Percentiles rank a stretch among this genome's conserved stretches.
phyloP scores from a whole-genome alignment of 2,329 filamentous ascomycete genomes.

The Dactylellina cionopaga region DNA sequence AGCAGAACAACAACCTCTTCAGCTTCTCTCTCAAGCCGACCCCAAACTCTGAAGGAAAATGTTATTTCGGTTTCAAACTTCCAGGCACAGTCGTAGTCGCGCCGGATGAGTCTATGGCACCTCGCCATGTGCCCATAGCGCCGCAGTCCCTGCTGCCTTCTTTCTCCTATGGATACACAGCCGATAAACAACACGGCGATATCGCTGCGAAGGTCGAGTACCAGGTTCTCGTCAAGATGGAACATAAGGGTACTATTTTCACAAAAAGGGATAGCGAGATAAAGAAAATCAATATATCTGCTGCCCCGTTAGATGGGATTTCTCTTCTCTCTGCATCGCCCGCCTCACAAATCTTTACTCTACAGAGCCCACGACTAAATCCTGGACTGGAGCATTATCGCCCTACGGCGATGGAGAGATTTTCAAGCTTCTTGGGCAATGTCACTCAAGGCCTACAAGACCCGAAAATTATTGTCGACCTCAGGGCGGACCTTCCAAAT shows the following conservation, averaged over 20 bases:
- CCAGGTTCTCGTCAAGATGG: conserved; percentile 18
- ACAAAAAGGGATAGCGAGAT: conserved; percentile 36
- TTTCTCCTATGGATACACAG: conserved; percentile 19
- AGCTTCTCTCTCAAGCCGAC: conserved; percentile 21
- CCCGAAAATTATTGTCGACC: conserved; percentile 40
- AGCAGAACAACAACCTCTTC: conserved; percentile 43
- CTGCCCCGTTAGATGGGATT: conserved; percentile 11
- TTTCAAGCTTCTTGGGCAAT: conserved; percentile 32
- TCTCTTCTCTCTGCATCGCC: conserved; percentile 12
- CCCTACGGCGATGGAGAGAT: conserved; percentile 36
- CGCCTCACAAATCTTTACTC: conserved; percentile 23
- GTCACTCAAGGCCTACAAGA: conserved; percentile 20
- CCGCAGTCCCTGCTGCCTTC: conserved; percentile 39
- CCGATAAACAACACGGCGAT: neutral
- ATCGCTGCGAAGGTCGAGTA: conserved; percentile 36
- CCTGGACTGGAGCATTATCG: conserved; percentile 41
- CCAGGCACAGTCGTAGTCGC: conserved; percentile 34
- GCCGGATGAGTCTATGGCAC: conserved; percentile 30
- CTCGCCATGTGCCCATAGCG: conserved; percentile 44
- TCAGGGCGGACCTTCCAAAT: conserved; percentile 27
- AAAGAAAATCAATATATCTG: conserved; percentile 35
- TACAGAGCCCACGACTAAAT: conserved; percentile 13
- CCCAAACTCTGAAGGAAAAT: conserved; percentile 5
- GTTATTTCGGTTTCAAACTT: conserved; percentile 30
- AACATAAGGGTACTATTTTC: conserved; percentile 49